A percentile compares a stretch with the other conserved stretches of the same genome.
Evolutionary conservation across 352 stramenopile species (phyloP).

Genomic region (Phytophthora aleatoria): DNA sequence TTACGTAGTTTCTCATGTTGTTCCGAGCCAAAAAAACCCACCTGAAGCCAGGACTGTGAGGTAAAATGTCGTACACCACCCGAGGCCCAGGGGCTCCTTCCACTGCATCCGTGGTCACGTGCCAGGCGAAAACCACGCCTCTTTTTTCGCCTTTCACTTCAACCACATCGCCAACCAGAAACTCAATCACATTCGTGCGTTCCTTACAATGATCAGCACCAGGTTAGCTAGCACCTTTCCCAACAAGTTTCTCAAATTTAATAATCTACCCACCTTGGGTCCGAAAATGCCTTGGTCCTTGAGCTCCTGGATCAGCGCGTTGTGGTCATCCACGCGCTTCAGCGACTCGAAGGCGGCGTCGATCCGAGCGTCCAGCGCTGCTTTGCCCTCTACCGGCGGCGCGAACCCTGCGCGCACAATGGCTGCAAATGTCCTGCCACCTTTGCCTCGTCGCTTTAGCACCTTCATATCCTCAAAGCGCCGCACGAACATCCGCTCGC

Average conservation of each 20-base stretch:
- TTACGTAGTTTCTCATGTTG: background rate
- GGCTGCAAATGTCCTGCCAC: slow-evolving; percentile 29
- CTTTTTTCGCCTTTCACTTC: slow-evolving; percentile 52
- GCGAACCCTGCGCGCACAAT: slow-evolving; percentile 66
- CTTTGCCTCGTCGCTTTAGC: slow-evolving; percentile 35
- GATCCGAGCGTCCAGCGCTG: slow-evolving; percentile 45
- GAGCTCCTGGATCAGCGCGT: slow-evolving; percentile 61
- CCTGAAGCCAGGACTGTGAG: slow-evolving; percentile 57
- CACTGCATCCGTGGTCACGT: slow-evolving; percentile 31
- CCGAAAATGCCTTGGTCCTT: slow-evolving; percentile 49
- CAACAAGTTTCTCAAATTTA: slow-evolving; percentile 11
- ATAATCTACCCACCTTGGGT: slow-evolving; percentile 44
- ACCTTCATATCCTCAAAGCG: slow-evolving; percentile 58
- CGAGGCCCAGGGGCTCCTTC: slow-evolving; percentile 42
- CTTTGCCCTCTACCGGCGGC: slow-evolving; percentile 35
- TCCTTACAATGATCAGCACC: slow-evolving; percentile 31
- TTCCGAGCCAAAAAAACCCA: slow-evolving; percentile 12
- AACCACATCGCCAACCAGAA: slow-evolving; percentile 74
- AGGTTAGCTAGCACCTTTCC: slow-evolving; percentile 4
- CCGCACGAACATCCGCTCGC: slow-evolving; percentile 61
- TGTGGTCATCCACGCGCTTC: slow-evolving; percentile 70
- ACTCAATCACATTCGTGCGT: slow-evolving; percentile 55
- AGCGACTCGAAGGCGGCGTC: slow-evolving; percentile 69
- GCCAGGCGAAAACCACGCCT: slow-evolving; percentile 73
- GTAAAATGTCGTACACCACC: slow-evolving; percentile 76